Evolutionary conservation across 2,329 filamentous ascomycete genomes (phyloP).

Genomic region (Epichloe baconii): DNA sequence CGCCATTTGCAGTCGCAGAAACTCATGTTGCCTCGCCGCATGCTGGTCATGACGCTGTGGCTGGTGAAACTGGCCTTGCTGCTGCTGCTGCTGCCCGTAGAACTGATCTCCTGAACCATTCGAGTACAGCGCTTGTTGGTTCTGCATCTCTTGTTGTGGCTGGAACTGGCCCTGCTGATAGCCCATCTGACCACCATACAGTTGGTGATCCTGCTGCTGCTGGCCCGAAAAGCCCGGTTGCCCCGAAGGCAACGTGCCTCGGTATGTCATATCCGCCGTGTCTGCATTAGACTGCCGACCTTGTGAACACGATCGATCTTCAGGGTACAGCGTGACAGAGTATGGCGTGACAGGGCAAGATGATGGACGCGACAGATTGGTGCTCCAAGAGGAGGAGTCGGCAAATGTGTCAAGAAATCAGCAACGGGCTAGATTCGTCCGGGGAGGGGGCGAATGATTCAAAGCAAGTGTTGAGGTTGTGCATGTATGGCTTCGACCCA

Average conservation of each 20-base stretch:
- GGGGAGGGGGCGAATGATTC: not conserved
- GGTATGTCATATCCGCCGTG: slow-evolving; percentile 23
- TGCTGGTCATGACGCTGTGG: slow-evolving; percentile 12
- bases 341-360: not conserved
- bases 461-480: no score
- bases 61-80: slow-evolving; percentile 9
- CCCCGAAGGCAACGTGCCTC: slow-evolving; percentile 17
- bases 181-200: slow-evolving; percentile 13
- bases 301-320: not conserved
- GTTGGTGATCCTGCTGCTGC: slow-evolving; percentile 10
- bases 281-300: slow-evolving; percentile 8
- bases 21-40: slow-evolving; percentile 13
- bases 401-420: not conserved
- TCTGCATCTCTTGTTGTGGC: slow-evolving; percentile 12
- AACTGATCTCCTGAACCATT: slow-evolving; percentile 9
- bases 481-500: not conserved
- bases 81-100: slow-evolving; percentile 11
- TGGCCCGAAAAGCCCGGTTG: slow-evolving; percentile 16
- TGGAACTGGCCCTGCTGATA: slow-evolving; percentile 13
- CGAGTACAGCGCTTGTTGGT: slow-evolving; percentile 8
- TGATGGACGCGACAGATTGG: not conserved
- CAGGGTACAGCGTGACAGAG: not conserved
- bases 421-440: not conserved
- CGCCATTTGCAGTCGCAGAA: slow-evolving; percentile 9
- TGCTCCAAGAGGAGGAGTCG: not conserved